Evolutionary conservation across 75 land plant genomes (phyloP).

Genomic region (Adiantum capillusveneris): DNA sequence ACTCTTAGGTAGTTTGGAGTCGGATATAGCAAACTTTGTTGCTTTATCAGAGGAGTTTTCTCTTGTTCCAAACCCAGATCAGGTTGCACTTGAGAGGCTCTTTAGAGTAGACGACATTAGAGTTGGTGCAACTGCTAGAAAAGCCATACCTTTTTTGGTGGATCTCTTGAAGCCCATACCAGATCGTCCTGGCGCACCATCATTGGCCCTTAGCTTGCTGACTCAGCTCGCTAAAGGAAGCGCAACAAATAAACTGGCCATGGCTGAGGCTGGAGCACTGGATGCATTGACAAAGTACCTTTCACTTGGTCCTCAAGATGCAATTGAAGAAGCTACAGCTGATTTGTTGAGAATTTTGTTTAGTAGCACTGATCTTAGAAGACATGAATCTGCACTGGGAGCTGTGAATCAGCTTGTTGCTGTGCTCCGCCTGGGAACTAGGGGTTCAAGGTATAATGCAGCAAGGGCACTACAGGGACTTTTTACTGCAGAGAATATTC

Average conservation of each 20-base stretch:
- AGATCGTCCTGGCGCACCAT: slow-evolving; percentile 89
- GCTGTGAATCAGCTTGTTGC: slow-evolving; percentile 85
- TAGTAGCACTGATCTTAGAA: slow-evolving; percentile 55
- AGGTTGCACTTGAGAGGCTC: slow-evolving; percentile 68
- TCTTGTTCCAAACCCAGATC: slow-evolving; percentile 53
- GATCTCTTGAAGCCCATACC: slow-evolving; percentile 87
- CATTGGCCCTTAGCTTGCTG: slow-evolving; percentile 57
- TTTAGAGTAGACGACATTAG: slow-evolving; percentile 80
- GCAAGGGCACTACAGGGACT: slow-evolving; percentile 66
- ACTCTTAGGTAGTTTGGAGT: slow-evolving; percentile 62
- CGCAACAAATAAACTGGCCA: slow-evolving; percentile 64
- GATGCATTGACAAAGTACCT: slow-evolving; percentile 83
- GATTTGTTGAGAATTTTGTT: slow-evolving; percentile 68
- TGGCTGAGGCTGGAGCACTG: slow-evolving; percentile 93
- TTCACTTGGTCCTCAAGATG: slow-evolving; percentile 86
- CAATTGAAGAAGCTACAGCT: slow-evolving; percentile 53
- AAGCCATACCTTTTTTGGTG: slow-evolving; percentile 75
- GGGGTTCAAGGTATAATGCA: slow-evolving; percentile 63
- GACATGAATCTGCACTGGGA: slow-evolving; percentile 60
- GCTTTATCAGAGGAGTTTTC: slow-evolving; percentile 69
- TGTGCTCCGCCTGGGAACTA: slow-evolving; percentile 75
- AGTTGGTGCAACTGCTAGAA: slow-evolving; percentile 77
- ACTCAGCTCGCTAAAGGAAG: slow-evolving; percentile 70
- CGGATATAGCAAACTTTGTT: slow-evolving; percentile 53
- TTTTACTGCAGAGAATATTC: slow-evolving; percentile 65